Base-by-base conservation (phyloP, 306 rosid species). In the Gastrolobium villosum region DNA sequence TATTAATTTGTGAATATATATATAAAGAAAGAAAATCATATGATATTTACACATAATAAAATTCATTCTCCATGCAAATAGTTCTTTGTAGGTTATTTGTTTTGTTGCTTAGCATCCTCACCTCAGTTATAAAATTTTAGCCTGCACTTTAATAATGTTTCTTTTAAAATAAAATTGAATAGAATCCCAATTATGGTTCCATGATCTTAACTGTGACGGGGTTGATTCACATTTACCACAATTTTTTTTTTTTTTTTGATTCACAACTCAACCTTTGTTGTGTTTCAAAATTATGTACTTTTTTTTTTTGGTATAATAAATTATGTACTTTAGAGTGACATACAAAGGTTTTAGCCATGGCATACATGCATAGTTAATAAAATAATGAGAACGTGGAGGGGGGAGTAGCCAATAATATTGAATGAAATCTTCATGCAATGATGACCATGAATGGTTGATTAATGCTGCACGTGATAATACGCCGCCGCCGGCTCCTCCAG, bases 381-480 rank as follows among this genome's bases (percentile, higher is more conserved):
- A 56, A 13, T 5, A 44, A 11, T 73, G 44, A 57, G 67, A 55
- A 41, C 28, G 44, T 31, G 56, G 57, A 62, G 14, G 57, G 2
- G 46, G 10, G 53, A 57, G 20, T 62, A 65, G 54, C 31, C 54
- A 36, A 65, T 72, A 36, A 39, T 20, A 54, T 53, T 55, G 13
- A 28, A 50, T 36, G 53, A 72, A 72, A 72, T 37, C 1, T 28
- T 72, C 5, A 8, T 31, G 59, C 31, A 2, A 7, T 52, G 35
- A 26, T 56, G n/a, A 14, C 10, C 14, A n/a, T 13, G 9, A n/a
- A 15, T 1, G 6, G 15, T 14, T 37, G 35, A 74, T 50, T 68
- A 89, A 75, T 85, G 87, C 32, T 61, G 75, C 91, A 91, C 88
- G 84, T 91, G 91, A 74, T 40, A 30, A 59, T 61, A 64, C 96